These are phyloP conservation scores for Coemansia sp. DNA, from an alignment of 192 early-diverging fungal species.

Conservation along the genomic window DNA sequence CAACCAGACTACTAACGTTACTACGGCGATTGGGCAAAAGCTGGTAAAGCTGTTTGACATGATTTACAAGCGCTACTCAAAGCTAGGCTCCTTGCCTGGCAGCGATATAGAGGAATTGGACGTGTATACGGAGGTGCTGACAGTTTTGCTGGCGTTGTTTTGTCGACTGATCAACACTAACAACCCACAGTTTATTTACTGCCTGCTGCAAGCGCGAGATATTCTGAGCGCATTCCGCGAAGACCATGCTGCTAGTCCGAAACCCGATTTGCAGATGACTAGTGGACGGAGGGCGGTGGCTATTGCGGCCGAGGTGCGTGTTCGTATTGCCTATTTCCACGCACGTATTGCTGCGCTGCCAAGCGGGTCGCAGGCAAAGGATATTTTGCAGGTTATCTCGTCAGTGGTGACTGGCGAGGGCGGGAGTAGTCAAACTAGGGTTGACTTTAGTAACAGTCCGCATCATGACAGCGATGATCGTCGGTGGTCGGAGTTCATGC, in stretches of 20 bases:
- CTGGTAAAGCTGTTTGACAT: slow-evolving; percentile 52
- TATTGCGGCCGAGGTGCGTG: slow-evolving; percentile 37
- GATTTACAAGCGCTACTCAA: slow-evolving; percentile 36
- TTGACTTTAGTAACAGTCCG: slow-evolving; percentile 3
- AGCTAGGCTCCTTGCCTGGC: slow-evolving; percentile 14
- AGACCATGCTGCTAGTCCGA: not conserved
- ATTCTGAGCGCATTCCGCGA: slow-evolving; percentile 31
- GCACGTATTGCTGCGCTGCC: slow-evolving; percentile 41
- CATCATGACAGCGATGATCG: slow-evolving; percentile 2
- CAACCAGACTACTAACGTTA: slow-evolving; percentile 22
- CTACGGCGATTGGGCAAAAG: slow-evolving; percentile 39
- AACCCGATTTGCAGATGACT: not conserved
- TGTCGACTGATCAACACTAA: slow-evolving; percentile 38
- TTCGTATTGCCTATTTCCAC: slow-evolving; percentile 54
- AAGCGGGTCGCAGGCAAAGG: slow-evolving; percentile 31
- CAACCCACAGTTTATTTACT: slow-evolving; percentile 54
- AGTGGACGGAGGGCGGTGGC: slow-evolving; percentile 9
- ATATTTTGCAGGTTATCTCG: slow-evolving; percentile 36
- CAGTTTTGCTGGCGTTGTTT: slow-evolving; percentile 36
- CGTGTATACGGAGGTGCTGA: slow-evolving; percentile 42
- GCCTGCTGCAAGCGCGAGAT: slow-evolving; percentile 44
- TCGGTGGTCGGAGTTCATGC: slow-evolving; percentile 42
- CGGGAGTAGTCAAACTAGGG: slow-evolving; percentile 8
- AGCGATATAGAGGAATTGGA: slow-evolving; percentile 24
- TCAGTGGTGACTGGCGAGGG: slow-evolving; percentile 24